Base-by-base conservation (phyloP, 164 flowering plant species). In the Dillenia turbinata region DNA sequence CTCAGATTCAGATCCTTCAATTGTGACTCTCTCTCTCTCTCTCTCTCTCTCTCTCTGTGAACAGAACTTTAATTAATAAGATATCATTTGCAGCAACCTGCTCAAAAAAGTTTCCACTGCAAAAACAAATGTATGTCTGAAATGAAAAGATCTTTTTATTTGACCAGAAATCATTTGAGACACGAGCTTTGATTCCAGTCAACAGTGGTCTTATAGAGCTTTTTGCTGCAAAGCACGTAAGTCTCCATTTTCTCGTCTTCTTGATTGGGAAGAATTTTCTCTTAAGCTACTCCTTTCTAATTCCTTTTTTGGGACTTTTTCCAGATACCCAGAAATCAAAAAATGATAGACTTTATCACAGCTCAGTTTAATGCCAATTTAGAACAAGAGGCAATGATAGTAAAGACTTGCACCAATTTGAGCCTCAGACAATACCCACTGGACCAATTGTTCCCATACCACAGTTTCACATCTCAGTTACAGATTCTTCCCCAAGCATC, bases 161-260 rank as follows among this genome's bases (percentile, higher is more conserved):
- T 49, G 59, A 53, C 24, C 77, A 84, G 89, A 76, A 69, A 44
- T 55, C 57, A 10, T 43, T 12, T 46, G 83, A 81, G 60, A 84
- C 92, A 10, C 72, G 51, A 49, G 90, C 81, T 57, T 48, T 81
- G 48, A 72, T 85, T 51, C 90, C 90, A 2, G 80, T 80, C 16
- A 12, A 9, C 44, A 78, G 80, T 52, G 85, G 87, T 15, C 66
- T 85, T 9, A 59, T 83, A 49, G 90, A 85, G 74, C 78, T 85
- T 60, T 83, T 74, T 59, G 56, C 68, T 44, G 44, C 75, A 40
- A 78, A 77, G 51, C 70, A 65, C 24, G 90, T 83, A 79, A 76
- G 78, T 11, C 12, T 22, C 40, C 5, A 26, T 26, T 26, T 24
- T 26, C 19, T 52, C 24, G 8, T 9, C n/a, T 16, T 6, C 54